A percentile compares a stretch with the other conserved stretches of the same genome.
Evolutionary conservation across 495 filamentous ascomycete species (phyloP).

Genomic region (Hypoxylon lienhwacheense): DNA sequence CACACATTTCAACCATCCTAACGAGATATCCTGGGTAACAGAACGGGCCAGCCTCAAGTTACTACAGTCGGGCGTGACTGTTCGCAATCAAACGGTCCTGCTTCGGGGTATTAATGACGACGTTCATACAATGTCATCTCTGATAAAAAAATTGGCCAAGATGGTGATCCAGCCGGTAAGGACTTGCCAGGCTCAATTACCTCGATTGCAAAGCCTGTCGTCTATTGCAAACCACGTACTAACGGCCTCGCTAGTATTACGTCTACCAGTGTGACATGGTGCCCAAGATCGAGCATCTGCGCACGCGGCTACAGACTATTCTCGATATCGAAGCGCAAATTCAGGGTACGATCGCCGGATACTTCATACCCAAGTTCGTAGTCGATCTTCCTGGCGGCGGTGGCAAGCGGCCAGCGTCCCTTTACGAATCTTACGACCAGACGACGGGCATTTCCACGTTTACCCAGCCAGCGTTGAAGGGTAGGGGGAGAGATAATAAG

Average conservation of each 20-base stretch:
- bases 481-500: slow-evolving; percentile 47
- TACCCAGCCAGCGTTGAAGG: slow-evolving; percentile 55
- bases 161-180: slow-evolving; percentile 54
- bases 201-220: background rate
- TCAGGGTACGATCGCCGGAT: slow-evolving; percentile 60
- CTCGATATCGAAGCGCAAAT: slow-evolving; percentile 56
- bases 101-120: slow-evolving; percentile 60
- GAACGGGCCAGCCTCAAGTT: slow-evolving; percentile 52
- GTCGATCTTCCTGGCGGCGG: slow-evolving; percentile 64
- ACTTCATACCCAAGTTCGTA: slow-evolving; percentile 61
- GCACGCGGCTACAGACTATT: slow-evolving; percentile 59
- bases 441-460: slow-evolving; percentile 54
- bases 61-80: slow-evolving; percentile 52
- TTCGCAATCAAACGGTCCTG: slow-evolving; percentile 57
- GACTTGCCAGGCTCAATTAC: no score
- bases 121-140: slow-evolving; percentile 50
- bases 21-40: slow-evolving; percentile 63
- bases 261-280: slow-evolving; percentile 65
- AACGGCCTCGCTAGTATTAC: slow-evolving; percentile 51
- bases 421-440: slow-evolving; percentile 54
- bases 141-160: slow-evolving; percentile 56
- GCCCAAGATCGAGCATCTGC: slow-evolving; percentile 58
- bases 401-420: slow-evolving; percentile 59
- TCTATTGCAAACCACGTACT: slow-evolving; percentile 21
- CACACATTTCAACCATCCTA: slow-evolving; percentile 64